phyloP scores from a whole-genome alignment of 345 rosid genomes.

The Populus ilicifolia region DNA sequence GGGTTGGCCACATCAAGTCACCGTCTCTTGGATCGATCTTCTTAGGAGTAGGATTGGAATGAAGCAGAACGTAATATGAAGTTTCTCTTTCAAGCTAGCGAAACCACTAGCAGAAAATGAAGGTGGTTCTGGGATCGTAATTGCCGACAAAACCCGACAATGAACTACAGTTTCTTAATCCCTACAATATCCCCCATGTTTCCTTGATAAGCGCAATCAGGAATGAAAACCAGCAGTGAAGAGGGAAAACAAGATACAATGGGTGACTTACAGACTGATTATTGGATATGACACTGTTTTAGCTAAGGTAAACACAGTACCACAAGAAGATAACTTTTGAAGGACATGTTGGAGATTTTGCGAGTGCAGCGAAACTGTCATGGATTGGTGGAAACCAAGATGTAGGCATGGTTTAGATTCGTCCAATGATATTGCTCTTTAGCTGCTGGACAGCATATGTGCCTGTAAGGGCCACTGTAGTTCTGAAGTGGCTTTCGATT shows the following conservation, averaged over 20 bases:
- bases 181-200: not conserved
- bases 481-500: not conserved
- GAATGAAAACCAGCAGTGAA: not conserved
- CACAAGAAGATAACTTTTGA: not conserved
- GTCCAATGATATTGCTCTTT: not conserved
- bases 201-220: not conserved
- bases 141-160: not conserved
- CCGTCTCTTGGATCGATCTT: not conserved
- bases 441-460: not conserved
- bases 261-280: not conserved
- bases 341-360: not conserved
- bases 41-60: not conserved
- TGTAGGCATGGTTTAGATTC: not conserved
- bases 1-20: not conserved
- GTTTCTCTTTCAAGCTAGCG: not conserved
- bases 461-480: not conserved
- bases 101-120: not conserved
- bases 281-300: conserved; percentile 10
- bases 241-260: not conserved
- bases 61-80: not conserved
- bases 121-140: not conserved
- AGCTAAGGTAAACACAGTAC: conserved; percentile 15
- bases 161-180: not conserved
- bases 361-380: not conserved
- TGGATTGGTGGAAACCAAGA: not conserved